phyloP scores from a whole-genome alignment of 1,139 yeast genomes.

The Arxiozyma slooffiae region DNA sequence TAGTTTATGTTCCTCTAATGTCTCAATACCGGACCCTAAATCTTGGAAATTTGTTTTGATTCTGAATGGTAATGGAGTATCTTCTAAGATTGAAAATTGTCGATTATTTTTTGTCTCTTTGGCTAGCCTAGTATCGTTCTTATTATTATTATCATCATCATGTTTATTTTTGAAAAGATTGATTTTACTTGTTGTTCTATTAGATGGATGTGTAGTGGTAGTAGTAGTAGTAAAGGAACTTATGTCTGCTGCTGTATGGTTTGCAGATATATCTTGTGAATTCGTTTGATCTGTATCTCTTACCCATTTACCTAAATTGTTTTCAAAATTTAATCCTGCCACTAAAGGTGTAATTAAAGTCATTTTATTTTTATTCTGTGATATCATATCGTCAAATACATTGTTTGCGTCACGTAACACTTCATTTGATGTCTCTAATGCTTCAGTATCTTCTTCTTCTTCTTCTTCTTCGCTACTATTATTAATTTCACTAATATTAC shows the following conservation, averaged over 20 bases:
- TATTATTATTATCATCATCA: too few relatives aligned
- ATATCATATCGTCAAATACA: constrained; percentile 6
- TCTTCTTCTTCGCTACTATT: background rate
- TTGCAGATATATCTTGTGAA: constrained; percentile 9
- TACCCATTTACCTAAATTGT: constrained; percentile 9
- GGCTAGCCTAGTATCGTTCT: background rate
- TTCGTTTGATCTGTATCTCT: constrained; percentile 1
- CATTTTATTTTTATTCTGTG: constrained; percentile 1
- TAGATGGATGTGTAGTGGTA: background rate
- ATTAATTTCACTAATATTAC: background rate
- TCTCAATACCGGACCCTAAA: background rate
- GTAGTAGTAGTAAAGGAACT: background rate
- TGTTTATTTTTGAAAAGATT: background rate
- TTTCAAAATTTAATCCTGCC: constrained; percentile 8
- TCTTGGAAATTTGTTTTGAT: background rate
- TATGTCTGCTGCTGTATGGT: constrained; percentile 3
- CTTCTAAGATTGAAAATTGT: background rate
- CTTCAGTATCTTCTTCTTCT: background rate
- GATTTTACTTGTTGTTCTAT: background rate
- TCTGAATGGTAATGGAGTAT: background rate
- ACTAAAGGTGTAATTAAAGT: constrained; percentile 9
- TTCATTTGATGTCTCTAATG: constrained; percentile 2
- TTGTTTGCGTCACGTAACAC: constrained; percentile 8
- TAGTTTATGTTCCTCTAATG: background rate
- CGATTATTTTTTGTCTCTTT: background rate